Percentiles rank a stretch among this genome's conserved stretches.
Evolutionary conservation across 768 basidiomycete species (phyloP).

Genomic region (Mycena epipterygia): DNA sequence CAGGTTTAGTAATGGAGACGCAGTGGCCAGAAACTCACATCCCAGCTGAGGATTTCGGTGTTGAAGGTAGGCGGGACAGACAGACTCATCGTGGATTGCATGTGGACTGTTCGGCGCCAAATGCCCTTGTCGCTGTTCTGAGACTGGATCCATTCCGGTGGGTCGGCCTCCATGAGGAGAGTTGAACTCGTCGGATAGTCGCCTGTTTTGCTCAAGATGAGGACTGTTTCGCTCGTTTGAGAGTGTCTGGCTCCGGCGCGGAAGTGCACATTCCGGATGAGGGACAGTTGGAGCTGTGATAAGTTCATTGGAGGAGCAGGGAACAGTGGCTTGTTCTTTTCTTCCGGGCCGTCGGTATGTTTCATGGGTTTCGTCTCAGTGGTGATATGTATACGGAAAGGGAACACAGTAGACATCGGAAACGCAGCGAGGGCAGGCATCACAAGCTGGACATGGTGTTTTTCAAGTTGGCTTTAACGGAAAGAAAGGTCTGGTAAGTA

Average conservation of each 20-base stretch:
- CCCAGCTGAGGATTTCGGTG: conserved; percentile 13
- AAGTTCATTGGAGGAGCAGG: conserved; percentile 18
- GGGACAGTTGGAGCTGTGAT: conserved; percentile 6
- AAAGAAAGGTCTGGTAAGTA: too few relatives aligned
- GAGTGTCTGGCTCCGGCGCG: background rate
- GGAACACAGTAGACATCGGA: conserved; percentile 20
- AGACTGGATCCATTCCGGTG: conserved; percentile 19
- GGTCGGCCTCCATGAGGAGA: background rate
- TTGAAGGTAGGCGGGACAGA: conserved; percentile 10
- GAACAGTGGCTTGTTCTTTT: conserved; percentile 11
- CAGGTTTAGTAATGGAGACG: background rate
- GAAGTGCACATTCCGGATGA: conserved; percentile 16
- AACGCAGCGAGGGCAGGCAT: conserved; percentile 17
- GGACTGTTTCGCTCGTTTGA: background rate
- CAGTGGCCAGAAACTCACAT: background rate
- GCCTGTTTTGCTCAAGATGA: conserved; percentile 1
- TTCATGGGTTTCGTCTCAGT: conserved; percentile 25
- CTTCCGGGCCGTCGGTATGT: conserved; percentile 7
- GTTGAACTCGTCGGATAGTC: conserved; percentile 1
- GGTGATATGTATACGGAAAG: conserved; percentile 18
- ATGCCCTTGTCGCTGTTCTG: conserved; percentile 14
- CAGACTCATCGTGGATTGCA: conserved; percentile 12
- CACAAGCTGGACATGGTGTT: conserved; percentile 5
- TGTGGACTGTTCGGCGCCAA: conserved; percentile 25
- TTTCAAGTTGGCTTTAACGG: background rate